phyloP scores from a whole-genome alignment of 1,284 basidiomycete species.

The Cerioporus squamosus region DNA sequence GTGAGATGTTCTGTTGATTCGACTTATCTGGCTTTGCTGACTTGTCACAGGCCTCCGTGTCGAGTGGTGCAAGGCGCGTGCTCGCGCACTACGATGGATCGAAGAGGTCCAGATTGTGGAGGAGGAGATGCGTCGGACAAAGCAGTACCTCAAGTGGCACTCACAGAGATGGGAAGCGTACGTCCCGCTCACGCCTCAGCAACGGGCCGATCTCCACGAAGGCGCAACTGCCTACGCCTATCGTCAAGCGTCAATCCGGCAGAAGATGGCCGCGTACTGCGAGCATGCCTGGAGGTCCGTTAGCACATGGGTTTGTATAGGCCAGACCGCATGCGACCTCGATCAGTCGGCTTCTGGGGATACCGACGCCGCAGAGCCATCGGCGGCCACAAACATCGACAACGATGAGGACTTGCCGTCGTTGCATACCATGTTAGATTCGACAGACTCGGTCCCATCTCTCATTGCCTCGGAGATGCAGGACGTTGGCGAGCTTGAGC shows the following conservation, averaged over 20 bases:
- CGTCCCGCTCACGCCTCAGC: not conserved
- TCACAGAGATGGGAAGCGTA: not conserved
- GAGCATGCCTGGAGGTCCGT: not conserved
- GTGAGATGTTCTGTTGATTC: too few relatives aligned
- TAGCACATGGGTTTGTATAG: not conserved
- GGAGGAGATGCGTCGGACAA: constrained; percentile 15
- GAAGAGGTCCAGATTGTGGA: constrained; percentile 11
- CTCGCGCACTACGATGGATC: constrained; percentile 9
- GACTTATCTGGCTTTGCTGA: not conserved
- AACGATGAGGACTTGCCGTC: too few relatives aligned
- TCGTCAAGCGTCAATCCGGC: not conserved
- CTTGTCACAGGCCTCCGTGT: constrained; percentile 32
- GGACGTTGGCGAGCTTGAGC: too few relatives aligned
- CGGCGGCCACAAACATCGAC: too few relatives aligned
- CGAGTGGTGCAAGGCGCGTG: constrained; percentile 12
- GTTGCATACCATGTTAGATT: too few relatives aligned
- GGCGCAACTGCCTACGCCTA: too few relatives aligned
- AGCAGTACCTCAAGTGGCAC: not conserved
- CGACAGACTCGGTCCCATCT: too few relatives aligned
- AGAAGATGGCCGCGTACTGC: not conserved
- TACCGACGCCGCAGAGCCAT: too few relatives aligned
- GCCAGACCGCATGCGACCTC: too few relatives aligned
- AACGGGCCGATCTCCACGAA: too few relatives aligned
- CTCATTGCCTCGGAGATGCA: too few relatives aligned
- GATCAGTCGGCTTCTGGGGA: too few relatives aligned